These are phyloP conservation scores for Podaxis mareebaensis DNA, from an alignment of 768 basidiomycete species.

Conservation along the genomic window DNA sequence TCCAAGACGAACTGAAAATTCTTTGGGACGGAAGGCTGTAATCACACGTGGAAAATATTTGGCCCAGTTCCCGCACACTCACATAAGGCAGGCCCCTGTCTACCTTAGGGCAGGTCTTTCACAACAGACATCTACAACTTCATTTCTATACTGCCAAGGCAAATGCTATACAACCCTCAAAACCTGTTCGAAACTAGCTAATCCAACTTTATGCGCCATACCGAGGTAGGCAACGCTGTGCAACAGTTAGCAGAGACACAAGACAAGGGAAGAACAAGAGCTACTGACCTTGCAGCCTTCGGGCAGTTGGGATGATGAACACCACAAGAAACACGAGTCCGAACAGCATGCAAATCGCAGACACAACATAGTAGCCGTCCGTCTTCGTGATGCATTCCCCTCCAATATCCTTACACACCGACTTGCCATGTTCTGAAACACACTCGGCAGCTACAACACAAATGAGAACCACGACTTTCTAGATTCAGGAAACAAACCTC, in stretches of 20 bases:
- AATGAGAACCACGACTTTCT: conserved; percentile 16
- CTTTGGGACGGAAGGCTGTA: conserved; percentile 21
- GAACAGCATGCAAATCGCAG: conserved; percentile 72
- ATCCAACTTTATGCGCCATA: conserved; percentile 67
- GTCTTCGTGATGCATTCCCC: conserved; percentile 82
- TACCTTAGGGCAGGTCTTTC: conserved; percentile 6
- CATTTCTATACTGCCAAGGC: neutral
- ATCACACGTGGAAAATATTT: conserved; percentile 47
- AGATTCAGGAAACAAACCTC: conserved; percentile 43
- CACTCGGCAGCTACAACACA: conserved; percentile 71
- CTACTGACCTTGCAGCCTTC: conserved; percentile 78
- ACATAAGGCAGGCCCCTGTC: conserved; percentile 8
- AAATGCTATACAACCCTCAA: conserved; percentile 3
- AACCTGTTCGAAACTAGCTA: conserved; percentile 22
- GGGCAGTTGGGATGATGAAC: conserved; percentile 84
- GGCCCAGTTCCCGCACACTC: conserved; percentile 18
- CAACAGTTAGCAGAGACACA: conserved; percentile 12
- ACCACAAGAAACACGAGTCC: conserved; percentile 73
- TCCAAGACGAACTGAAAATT: conserved; percentile 23
- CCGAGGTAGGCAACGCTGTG: conserved; percentile 65
- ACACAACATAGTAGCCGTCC: conserved; percentile 92
- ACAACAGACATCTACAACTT: neutral
- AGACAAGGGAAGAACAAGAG: neutral
- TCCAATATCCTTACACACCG: conserved; percentile 67
- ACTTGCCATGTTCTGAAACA: conserved; percentile 89